These are phyloP conservation scores for Rhexocercosporidium sp. DNA, from an alignment of 2,329 filamentous ascomycete species.

Conservation along the genomic window DNA sequence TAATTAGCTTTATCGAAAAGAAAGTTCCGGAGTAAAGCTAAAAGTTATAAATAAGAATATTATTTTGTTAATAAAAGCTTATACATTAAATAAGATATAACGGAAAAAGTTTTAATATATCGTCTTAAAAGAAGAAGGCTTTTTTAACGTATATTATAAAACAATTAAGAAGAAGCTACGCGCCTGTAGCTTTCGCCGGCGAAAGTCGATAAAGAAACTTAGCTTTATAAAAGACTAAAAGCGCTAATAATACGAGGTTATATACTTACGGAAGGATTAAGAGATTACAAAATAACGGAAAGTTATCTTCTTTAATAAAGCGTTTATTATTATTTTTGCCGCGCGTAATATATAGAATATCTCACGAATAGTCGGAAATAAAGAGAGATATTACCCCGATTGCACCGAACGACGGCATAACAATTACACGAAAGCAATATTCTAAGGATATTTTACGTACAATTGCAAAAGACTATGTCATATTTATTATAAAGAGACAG, in stretches of 20 bases:
- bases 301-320: conserved; percentile 15
- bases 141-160: too few species aligned
- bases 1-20: neutral
- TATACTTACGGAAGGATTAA: conserved; percentile 5
- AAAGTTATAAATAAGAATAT: neutral
- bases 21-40: too few species aligned
- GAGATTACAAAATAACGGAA: neutral
- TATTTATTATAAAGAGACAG: conserved; percentile 17
- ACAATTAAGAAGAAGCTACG: too few species aligned
- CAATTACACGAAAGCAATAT: conserved; percentile 17
- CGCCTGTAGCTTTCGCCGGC: neutral
- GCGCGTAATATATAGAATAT: conserved; percentile 4
- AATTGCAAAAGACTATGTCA: conserved; percentile 16
- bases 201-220: conserved; percentile 9
- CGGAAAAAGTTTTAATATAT: conserved; percentile 10
- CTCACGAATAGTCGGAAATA: neutral
- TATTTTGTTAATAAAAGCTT: conserved; percentile 10
- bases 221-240: conserved; percentile 6
- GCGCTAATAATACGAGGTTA: conserved; percentile 10
- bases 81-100: conserved; percentile 17
- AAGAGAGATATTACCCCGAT: conserved; percentile 14
- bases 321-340: conserved; percentile 4
- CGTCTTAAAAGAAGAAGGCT: too few species aligned
- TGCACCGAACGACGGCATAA: conserved; percentile 14
- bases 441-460: too few species aligned